Evolutionary conservation across 495 filamentous ascomycete species (phyloP), one percentile per base, ranked within the genome.

Genomic region (Pseudomonodictys pantanalensis): DNA sequence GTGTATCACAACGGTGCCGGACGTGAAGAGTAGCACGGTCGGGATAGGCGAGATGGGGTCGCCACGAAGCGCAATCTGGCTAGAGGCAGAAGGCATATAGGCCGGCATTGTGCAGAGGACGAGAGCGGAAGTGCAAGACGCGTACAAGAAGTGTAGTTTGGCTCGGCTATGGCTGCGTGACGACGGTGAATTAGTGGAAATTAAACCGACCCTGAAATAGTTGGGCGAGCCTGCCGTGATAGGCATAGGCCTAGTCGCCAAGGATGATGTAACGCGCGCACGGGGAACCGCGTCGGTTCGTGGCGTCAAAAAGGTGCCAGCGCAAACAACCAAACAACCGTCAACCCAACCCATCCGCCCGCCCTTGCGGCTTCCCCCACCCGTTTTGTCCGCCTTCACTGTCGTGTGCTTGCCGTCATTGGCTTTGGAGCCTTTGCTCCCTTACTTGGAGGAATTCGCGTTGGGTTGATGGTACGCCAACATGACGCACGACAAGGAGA

Each of bases 11-110:
- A 90, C 97, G 1, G 73, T 96, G 29, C 81, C 84, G 17, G 86
- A 93, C 73, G 73, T 90, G 45, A 80, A 74, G 45, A 86, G 82
- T 67, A 89, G 88, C 11, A 91, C 89, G 4, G 81, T 93, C 26
- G 62, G 65, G 7, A 33, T 68, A 25, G 60, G 60, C n/a, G 60
- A 63, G 45, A 63, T 63, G 60, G 60, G 52, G 39, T 18, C 12
- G 12, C 24, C 38, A 28, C 45, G 53, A 29, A 52, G 52, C 33
- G 46, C 30, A 1, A 42, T 63, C 24, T 63, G 60, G 60, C 12
- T 63, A 24, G 60, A 63, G 53, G 43, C 53, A 28, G 42, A 45
- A 29, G 32, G 43, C 11, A 32, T 41, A 22, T 33, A 30, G 24
- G 15, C 11, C 6, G 29, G 2, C n/a, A 30, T 18, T 23, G 2